These are phyloP conservation scores for Cercospora janseana DNA, from an alignment of 2,329 filamentous ascomycete species.

Conservation along the genomic window DNA sequence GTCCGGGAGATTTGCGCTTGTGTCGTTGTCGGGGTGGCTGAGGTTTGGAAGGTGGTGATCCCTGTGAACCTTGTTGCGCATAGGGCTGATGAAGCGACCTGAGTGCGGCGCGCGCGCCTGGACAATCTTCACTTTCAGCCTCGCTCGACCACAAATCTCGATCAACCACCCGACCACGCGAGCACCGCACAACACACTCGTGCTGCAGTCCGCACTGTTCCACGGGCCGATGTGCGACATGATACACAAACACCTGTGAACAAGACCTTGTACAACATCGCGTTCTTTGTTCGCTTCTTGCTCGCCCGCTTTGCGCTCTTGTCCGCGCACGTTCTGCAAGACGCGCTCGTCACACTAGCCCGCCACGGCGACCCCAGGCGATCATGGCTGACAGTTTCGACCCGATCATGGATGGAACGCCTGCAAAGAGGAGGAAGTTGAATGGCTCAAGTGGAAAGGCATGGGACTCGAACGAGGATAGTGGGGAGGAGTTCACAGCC, in stretches of 20 bases:
- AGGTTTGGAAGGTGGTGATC: neutral
- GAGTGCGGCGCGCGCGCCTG: neutral
- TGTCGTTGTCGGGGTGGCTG: conserved; percentile 7
- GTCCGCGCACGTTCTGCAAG: conserved; percentile 8
- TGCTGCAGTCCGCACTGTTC: neutral
- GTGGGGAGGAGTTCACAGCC: conserved; percentile 51
- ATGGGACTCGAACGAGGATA: conserved; percentile 44
- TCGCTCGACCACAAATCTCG: neutral
- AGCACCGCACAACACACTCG: neutral
- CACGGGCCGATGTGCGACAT: no score
- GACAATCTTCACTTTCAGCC: conserved; percentile 4
- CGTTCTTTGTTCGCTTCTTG: conserved; percentile 5
- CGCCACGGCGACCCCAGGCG: conserved; percentile 3
- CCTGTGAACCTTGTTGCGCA: neutral
- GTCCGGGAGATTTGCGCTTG: neutral
- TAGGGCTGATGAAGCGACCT: conserved; percentile 7
- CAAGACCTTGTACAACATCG: neutral
- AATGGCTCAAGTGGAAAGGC: conserved; percentile 22
- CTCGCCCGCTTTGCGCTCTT: conserved; percentile 13
- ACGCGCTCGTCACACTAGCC: conserved; percentile 7
- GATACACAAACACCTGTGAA: neutral
- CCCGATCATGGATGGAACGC: conserved; percentile 37
- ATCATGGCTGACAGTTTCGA: conserved; percentile 36
- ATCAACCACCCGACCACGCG: neutral
- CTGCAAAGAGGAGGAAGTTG: conserved; percentile 38